Base-by-base conservation (phyloP, 345 rosid genomes). In the Cochlearia excelsa region DNA sequence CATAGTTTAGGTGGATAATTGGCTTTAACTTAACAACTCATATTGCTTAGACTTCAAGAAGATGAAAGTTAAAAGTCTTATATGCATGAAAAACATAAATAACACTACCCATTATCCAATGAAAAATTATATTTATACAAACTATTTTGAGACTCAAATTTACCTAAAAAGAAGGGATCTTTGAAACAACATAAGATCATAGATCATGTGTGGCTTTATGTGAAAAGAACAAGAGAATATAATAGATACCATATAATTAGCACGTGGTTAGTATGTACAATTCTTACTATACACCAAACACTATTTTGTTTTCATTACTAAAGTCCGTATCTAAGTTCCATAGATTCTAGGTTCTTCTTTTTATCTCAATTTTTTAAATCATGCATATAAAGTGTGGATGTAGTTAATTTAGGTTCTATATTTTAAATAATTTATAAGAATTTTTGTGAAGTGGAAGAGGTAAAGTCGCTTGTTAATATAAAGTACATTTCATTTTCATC, bases 221-320 rank as follows among this genome's bases (percentile, higher is more conserved):
- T 31, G 67, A 61, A 63, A 69, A 69, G 26, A 62, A 54, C 52
- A 11, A 37, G 9, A 5, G 46, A 49, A 69, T 46, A 28, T 33
- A 53, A 49, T 30, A 16, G 29, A 49, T 69, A 70, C 65, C 69
- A 63, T 44, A 56, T 48, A 42, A 9, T 43, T 7, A 29, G 53
- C 7, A 56, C 58, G 64, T 63, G 64, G 64, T n/a, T n/a, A n/a
- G 33, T 63, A 29, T 63, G 74, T 69, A 63, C 74, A 58, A 69
- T 62, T 41, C 40, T n/a, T 30, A 33, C 26, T 30, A 57, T 26
- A 37, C 8, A 10, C 4, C 40, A n/a, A n/a, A 46, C 10, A 23
- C 23, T 23, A 23, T 28, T 55, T 38, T 16, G 7, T 6, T 2
- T 43, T 42, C 39, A 26, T 39, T 2, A 31, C 37, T 0, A 3